Percentiles rank a stretch among this genome's conserved stretches.
Evolutionary conservation across 805 yeast species (phyloP).

Genomic region (Metschnikowia lunata): DNA sequence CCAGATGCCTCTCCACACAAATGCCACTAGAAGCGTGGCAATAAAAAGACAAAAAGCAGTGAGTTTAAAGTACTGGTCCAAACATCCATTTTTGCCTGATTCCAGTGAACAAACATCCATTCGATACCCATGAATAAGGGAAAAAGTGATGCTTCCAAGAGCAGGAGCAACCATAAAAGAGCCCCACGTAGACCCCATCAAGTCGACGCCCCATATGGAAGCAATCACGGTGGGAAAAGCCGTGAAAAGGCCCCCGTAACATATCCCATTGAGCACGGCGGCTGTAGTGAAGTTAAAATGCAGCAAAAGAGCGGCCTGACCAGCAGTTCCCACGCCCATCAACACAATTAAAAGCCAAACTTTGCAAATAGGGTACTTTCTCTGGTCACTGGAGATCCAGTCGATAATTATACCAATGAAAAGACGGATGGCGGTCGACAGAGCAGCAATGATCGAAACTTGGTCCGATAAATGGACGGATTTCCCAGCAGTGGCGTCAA

Average conservation of each 20-base stretch:
- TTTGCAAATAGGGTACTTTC: constrained; percentile 27
- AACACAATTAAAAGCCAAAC: constrained; percentile 30
- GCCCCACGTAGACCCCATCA: constrained; percentile 93
- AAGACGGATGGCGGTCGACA: constrained; percentile 70
- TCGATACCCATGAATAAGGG: constrained; percentile 62
- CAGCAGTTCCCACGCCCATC: constrained; percentile 27
- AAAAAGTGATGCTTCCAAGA: constrained; percentile 64
- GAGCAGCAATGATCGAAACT: constrained; percentile 58
- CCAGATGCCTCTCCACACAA: constrained; percentile 32
- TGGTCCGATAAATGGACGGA: constrained; percentile 34
- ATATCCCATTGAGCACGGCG: constrained; percentile 57
- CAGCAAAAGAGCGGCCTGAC: constrained; percentile 21
- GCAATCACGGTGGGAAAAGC: constrained; percentile 81
- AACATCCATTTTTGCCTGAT: constrained; percentile 16
- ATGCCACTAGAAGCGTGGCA: constrained; percentile 23
- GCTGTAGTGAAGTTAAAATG: constrained; percentile 18
- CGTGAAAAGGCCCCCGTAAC: constrained; percentile 84
- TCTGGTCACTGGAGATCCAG: constrained; percentile 34
- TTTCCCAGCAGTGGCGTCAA: constrained; percentile 34
- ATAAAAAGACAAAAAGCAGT: constrained; percentile 23
- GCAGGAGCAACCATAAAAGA: constrained; percentile 87
- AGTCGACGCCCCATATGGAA: constrained; percentile 79
- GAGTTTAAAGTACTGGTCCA: constrained; percentile 25
- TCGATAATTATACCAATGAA: constrained; percentile 68
- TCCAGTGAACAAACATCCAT: constrained; percentile 44